phyloP scores from a whole-genome alignment of 2,329 filamentous ascomycete genomes.

The Microcera coccophila region DNA sequence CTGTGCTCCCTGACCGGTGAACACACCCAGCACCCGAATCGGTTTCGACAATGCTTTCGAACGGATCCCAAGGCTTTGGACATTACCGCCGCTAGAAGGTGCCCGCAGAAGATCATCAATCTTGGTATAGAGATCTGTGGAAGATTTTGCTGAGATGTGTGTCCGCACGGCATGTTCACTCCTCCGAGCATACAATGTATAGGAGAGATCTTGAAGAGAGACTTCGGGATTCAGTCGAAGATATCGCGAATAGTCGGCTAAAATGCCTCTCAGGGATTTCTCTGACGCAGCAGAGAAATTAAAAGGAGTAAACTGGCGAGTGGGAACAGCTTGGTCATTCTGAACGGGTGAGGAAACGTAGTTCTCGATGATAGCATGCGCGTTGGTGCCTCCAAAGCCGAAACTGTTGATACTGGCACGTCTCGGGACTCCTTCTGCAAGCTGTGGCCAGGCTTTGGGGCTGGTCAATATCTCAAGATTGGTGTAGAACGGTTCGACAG shows the following conservation, averaged over 20 bases:
- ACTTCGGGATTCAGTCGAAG: not conserved
- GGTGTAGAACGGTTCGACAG: not conserved
- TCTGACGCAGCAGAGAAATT: not conserved
- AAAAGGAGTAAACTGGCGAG: not conserved
- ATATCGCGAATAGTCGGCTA: not conserved
- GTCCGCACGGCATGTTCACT: conserved; percentile 30
- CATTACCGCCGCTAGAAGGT: not conserved
- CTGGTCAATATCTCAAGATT: not conserved
- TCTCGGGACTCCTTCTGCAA: not conserved
- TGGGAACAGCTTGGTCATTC: not conserved
- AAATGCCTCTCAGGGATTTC: not conserved
- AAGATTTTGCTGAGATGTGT: not conserved
- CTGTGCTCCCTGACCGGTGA: conserved; percentile 34
- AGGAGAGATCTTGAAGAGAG: not conserved
- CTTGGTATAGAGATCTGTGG: not conserved
- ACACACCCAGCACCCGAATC: conserved; percentile 13
- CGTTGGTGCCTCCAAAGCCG: conserved; percentile 26
- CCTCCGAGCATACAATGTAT: not conserved
- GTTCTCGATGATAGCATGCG: conserved; percentile 11
- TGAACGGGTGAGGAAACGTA: not conserved
- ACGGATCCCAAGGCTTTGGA: not conserved
- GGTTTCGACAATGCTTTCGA: not conserved
- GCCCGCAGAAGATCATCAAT: not conserved
- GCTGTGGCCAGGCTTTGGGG: not conserved
- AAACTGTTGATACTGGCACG: conserved; percentile 26